Evolutionary conservation across 495 filamentous ascomycete genomes (phyloP), one percentile per base, ranked within the genome.

Genomic region (Penicillium roqueforti): DNA sequence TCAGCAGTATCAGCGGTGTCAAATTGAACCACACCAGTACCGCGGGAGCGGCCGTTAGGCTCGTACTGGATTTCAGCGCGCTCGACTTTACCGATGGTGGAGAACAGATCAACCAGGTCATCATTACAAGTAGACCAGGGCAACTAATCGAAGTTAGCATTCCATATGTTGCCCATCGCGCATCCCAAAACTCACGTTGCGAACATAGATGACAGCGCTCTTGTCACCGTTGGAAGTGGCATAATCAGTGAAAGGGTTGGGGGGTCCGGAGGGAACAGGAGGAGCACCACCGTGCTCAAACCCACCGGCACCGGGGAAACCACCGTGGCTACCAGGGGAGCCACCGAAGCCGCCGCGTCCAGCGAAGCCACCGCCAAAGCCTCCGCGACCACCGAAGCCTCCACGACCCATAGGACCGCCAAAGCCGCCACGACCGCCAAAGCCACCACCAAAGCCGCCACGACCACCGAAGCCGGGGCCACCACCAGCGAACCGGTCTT

Each of bases 71-170:
- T 97, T 75, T 97, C 95, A 10, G 93, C 93, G 59, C 90, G 90
- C 60, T 96, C 91, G 56, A 98, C 93, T 72, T 96, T 96, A 41
- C 92, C 93, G 66, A 98, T 97, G 6, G 93, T 98, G 26, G 86
- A 91, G 80, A 98, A 98, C 13, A 98, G 80, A 65, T 98, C 93
- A 42, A 97, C 81, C 4, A 98, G 73, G 69, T 98, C 93, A 51
- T 97, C 95, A 62, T 97, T 97, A 74, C 91, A 96, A 19, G 93
- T 98, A 29, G 92, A 97, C 93, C 93, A 98, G 5, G 93, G 93
- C 52, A 98, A 83, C 92, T 97, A 62, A 3, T 34, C 45, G 20
- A 8, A 36, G 28, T 60, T 49, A 61, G 50, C 28, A 34, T 41
- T 32, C 3, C 20, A 29, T 26, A 8, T 18, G 16, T 8, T 23